Evolutionary conservation across 2,329 filamentous ascomycete genomes (phyloP), one percentile per base, ranked within the genome.

Genomic region (Karstenula rhodostoma): DNA sequence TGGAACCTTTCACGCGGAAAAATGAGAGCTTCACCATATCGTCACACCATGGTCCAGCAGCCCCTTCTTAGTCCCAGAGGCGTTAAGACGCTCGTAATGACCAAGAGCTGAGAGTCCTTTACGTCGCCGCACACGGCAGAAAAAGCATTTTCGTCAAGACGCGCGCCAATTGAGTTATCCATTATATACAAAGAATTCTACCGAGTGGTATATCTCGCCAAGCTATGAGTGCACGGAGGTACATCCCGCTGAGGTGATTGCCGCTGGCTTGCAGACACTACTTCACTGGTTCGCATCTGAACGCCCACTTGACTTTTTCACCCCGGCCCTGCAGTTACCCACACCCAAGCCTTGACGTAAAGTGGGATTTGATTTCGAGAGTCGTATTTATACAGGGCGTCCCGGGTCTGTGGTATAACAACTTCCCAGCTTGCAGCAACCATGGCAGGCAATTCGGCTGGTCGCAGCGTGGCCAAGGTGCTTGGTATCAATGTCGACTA

Each of bases 401-500:
- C 32, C 59, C 53, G 29, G 50, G 54, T 23, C 40, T 52, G 22
- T 54, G 29, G 44, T 13, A 46, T 35, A 19, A 48, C 17, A 49
- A 25, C 37, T 27, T 53, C 52, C 43, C 52, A 47, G 46, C 40
- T 49, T 44, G 12, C 58, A 29, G 42, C 61, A 63, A 48, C 56
- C 44, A 67, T 63, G 60, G 56, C 65, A 57, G 47, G 61, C 23
- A 65, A 66, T 50, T 12, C 56, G 43, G 35, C 47, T 42, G 64
- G 58, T 37, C 61, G 68, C 13, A 57, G 59, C 37, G 50, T 94
- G 77, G 94, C 93, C 74, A 95, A 92, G 78, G 84, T 83, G 61
- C 85, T 97, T 52, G 90, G 91, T 64, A 96, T 98, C 84, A 91
- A 95, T 74, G 81, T 96, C 33, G 83, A 91, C 63, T 86, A 90